Evolutionary conservation across 495 filamentous ascomycete genomes (phyloP), one percentile per base, ranked within the genome.

Genomic region (Penicillium maclennaniae): DNA sequence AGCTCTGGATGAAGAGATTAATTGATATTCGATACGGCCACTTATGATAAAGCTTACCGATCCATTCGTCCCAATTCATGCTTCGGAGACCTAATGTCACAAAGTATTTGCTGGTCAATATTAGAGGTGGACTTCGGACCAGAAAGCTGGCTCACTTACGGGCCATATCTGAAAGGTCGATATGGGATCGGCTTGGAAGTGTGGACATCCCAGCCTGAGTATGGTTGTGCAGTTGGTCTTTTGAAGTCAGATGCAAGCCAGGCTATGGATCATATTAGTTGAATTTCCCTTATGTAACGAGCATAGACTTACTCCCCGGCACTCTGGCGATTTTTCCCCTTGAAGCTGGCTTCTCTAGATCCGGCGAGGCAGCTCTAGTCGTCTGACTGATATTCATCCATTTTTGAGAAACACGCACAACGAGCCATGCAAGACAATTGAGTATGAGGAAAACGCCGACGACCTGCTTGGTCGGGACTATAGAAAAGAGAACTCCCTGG

Each of bases 31-130:
- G 19, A 15, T 17, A 10, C 21, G 12, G 14, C 14, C 0, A 16
- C 1, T 16, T 7, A 17, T 17, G 20, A 8, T 1, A 28, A 16
- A 9, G 46, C 63, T 54, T 48, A 79, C 72, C 83, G 56, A 95
- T 93, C 90, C 90, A 95, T 36, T 90, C 87, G 59, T 86, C 82
- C 75, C 85, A 88, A 54, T 86, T 79, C 78, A 93, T 82, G 20
- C 77, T 83, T 42, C 89, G 80, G 14, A 96, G 74, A 2, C 91
- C 91, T 87, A 96, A 90, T 2, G 87, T 95, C 50, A 91, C 79
- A 62, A 89, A 83, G 59, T 87, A 86, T 31, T 81, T 81, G 4
- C 74, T 75, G 44, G 43, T 36, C 25, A 31, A 9, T 19, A 15
- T 60, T 34, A 58, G 27, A 15, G 9, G 39, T 0, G 8, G 15